Base-by-base conservation (phyloP, 495 filamentous ascomycete genomes). In the Podospora bellae-mahoneyi region DNA sequence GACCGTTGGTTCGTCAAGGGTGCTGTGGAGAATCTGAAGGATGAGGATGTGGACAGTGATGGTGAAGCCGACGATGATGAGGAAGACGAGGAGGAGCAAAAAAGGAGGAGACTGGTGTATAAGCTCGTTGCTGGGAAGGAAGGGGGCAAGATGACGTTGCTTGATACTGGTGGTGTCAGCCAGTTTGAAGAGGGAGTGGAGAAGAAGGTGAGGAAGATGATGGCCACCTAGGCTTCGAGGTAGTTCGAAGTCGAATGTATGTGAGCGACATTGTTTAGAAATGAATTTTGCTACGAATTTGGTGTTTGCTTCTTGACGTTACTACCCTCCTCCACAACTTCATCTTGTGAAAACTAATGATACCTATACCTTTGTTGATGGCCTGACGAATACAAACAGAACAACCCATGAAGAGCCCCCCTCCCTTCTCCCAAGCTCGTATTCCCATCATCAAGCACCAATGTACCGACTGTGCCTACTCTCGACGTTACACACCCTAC, bases 1-100 rank as follows among this genome's bases (percentile, higher is more conserved):
- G 92, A 96, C 73, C 83, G 92, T 9, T 96, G 88, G 80, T 86
- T 93, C 68, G 77, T 93, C 57, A 83, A 86, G 44, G 85, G 84
- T 0, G 88, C 90, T 1, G 82, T 93, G 9, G 89, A 93, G 75
- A 90, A 89, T 10, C 75, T 86, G 67, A 81, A 79, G 34, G 83
- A 86, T 9, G 86, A 85, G 39, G 82, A 81, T 54, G 85, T 76
- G 13, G 75, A 82, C 1, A 81, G 84, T 34, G 83, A 80, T 62
- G 81, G 82, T 60, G 83, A 82, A 2, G 71, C 71, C n/a, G 80
- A 80, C 16, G 77, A 77, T 0, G 80, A 79, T 2, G 81, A 76
- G 20, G 82, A 81, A 7, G 82, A 84, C 28, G 77, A 75, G 57
- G 67, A 75, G 0, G 79, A 76, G n/a, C 67, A 60, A 10, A 70